Evolutionary conservation across 768 basidiomycete genomes (phyloP).

Genomic region (Filobasidium floriforme): DNA sequence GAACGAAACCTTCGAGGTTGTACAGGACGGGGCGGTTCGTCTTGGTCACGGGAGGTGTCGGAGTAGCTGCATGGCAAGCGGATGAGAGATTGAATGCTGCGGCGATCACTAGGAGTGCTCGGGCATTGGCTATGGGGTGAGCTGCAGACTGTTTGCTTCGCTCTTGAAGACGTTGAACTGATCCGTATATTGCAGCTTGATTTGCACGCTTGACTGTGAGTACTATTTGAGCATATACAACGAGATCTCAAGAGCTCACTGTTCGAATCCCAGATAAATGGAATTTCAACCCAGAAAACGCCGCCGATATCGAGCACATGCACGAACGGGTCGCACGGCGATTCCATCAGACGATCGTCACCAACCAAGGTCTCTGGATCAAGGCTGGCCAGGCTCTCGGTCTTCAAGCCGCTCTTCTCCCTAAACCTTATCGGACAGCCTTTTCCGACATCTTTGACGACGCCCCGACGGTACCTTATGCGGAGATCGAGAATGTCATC

Average conservation of each 20-base stretch:
- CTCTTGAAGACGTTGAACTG: conserved; percentile 10
- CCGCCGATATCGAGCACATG: conserved; percentile 65
- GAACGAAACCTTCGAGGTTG: conserved; percentile 11
- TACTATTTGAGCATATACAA: conserved; percentile 9
- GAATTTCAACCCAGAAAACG: conserved; percentile 65
- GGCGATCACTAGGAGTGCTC: conserved; percentile 53
- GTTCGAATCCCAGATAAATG: conserved; percentile 59
- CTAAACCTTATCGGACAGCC: conserved; percentile 69
- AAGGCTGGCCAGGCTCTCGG: conserved; percentile 42
- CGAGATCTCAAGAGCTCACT: background rate
- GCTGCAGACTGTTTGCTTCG: background rate
- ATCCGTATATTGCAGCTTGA: conserved; percentile 21
- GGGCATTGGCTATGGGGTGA: conserved; percentile 55
- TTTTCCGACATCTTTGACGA: conserved; percentile 80
- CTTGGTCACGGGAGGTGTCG: conserved; percentile 1
- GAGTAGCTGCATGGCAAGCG: conserved; percentile 14
- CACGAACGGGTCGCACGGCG: conserved; percentile 78
- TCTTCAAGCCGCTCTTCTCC: conserved; percentile 76
- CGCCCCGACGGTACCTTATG: conserved; percentile 74
- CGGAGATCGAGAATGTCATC: conserved; percentile 59
- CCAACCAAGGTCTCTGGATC: conserved; percentile 58
- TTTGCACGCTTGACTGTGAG: conserved; percentile 44
- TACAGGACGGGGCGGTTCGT: conserved; percentile 10
- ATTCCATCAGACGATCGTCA: conserved; percentile 64
- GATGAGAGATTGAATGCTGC: conserved; percentile 57